Conservation (phyloP, 495 filamentous ascomycete genomes). For the Aspergillus haitiensis region DNA sequence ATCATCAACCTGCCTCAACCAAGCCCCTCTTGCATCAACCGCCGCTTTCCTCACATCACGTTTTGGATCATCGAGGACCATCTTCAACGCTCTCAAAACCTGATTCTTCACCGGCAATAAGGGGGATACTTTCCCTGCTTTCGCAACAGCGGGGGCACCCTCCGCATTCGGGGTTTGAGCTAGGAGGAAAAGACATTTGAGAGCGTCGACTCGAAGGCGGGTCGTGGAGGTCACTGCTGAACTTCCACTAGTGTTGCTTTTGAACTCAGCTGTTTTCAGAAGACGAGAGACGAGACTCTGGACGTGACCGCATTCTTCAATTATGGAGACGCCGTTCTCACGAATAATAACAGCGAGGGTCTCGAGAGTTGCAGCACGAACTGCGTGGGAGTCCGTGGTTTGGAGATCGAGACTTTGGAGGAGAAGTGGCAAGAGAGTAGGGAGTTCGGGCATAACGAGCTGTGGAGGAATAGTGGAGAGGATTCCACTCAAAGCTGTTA, state of each 20-base stretch:
- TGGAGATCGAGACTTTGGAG: slow-evolving; percentile 68
- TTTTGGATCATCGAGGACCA: slow-evolving; percentile 65
- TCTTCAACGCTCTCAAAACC: slow-evolving; percentile 55
- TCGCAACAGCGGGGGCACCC: slow-evolving; percentile 33
- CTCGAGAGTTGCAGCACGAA: slow-evolving; percentile 63
- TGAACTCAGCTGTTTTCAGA: slow-evolving; percentile 45
- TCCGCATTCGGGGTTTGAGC: slow-evolving; percentile 38
- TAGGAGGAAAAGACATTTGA: slow-evolving; percentile 58
- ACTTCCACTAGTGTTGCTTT: slow-evolving; percentile 27
- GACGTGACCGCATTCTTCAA: slow-evolving; percentile 59
- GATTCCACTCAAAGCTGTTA: slow-evolving; percentile 66
- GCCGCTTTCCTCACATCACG: slow-evolving; percentile 66
- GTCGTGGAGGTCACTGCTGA: slow-evolving; percentile 16
- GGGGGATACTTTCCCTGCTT: slow-evolving; percentile 40
- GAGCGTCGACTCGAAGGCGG: slow-evolving; percentile 51
- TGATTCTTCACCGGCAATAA: slow-evolving; percentile 58
- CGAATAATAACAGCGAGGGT: slow-evolving; percentile 60
- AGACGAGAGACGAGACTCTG: slow-evolving; percentile 60
- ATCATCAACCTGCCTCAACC: slow-evolving; percentile 61
- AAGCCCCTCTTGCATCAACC: slow-evolving; percentile 65
- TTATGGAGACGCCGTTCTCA: slow-evolving; percentile 53
- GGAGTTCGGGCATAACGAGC: slow-evolving; percentile 61
- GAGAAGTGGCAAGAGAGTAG: slow-evolving; percentile 62
- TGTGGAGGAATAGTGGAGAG: slow-evolving; percentile 59
- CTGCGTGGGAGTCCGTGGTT: slow-evolving; percentile 46